phyloP scores from a whole-genome alignment of 2,329 filamentous ascomycete species.

The Magnaporthiopsis poae region DNA sequence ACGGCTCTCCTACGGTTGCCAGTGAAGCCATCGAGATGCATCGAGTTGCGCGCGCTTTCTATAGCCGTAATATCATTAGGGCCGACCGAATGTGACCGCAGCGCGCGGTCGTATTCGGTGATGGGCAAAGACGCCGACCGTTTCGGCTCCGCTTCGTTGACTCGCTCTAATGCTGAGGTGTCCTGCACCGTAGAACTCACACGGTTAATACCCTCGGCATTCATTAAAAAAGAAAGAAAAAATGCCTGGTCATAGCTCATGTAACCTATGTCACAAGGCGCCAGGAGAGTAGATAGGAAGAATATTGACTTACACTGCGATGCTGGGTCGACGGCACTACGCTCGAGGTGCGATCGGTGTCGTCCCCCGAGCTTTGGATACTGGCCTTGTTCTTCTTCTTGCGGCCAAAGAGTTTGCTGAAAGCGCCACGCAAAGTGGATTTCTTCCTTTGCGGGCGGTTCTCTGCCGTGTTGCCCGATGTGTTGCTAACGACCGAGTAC shows the following conservation, averaged over 20 bases:
- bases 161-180: slow-evolving; percentile 26
- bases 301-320: slow-evolving; percentile 36
- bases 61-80: slow-evolving; percentile 44
- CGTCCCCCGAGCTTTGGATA: slow-evolving; percentile 20
- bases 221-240: neutral
- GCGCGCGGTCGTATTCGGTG: slow-evolving; percentile 49
- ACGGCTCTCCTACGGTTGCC: slow-evolving; percentile 29
- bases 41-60: slow-evolving; percentile 43
- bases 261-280: no score
- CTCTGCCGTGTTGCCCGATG: slow-evolving; percentile 24
- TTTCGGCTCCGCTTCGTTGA: slow-evolving; percentile 33
- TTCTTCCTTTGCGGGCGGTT: slow-evolving; percentile 41
- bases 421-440: slow-evolving; percentile 44
- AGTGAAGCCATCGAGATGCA: slow-evolving; percentile 34
- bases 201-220: neutral
- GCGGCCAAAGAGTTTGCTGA: slow-evolving; percentile 50
- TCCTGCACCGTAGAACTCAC: slow-evolving; percentile 22
- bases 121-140: slow-evolving; percentile 50
- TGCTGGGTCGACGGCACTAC: slow-evolving; percentile 27
- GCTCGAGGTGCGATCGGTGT: slow-evolving; percentile 19
- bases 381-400: slow-evolving; percentile 46
- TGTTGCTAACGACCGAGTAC: slow-evolving; percentile 37
- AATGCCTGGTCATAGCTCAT: neutral
- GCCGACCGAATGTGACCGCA: slow-evolving; percentile 52
- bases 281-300: neutral